A percentile compares a stretch with the other conserved stretches of the same genome.
phyloP scores from a whole-genome alignment of 202 grass and related monocot genomes.

The Cymbopogon flexuosus region DNA sequence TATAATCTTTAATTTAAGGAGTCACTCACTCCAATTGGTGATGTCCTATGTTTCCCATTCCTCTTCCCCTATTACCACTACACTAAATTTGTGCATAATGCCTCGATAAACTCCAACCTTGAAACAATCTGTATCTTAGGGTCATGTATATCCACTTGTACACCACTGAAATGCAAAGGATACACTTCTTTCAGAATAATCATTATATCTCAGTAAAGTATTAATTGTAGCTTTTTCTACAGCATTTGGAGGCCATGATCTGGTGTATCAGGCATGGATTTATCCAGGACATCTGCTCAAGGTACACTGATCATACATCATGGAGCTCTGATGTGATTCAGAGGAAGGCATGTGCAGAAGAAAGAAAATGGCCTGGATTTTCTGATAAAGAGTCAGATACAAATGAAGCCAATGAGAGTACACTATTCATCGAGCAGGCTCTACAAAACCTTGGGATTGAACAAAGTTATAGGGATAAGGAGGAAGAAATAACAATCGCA shows the following conservation, averaged over 20 bases:
- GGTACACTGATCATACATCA: slow-evolving; percentile 39
- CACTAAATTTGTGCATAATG: background rate
- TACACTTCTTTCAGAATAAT: slow-evolving; percentile 25
- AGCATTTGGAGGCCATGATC: slow-evolving; percentile 96
- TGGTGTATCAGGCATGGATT: slow-evolving; percentile 82
- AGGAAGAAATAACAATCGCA: slow-evolving; percentile 49
- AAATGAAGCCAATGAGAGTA: slow-evolving; percentile 29
- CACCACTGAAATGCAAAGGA: slow-evolving; percentile 15
- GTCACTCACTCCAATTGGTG: background rate
- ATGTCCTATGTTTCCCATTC: background rate
- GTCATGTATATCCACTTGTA: slow-evolving; percentile 17
- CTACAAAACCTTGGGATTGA: slow-evolving; percentile 75
- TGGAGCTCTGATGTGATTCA: slow-evolving; percentile 61
- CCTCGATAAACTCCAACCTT: background rate
- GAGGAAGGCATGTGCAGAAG: slow-evolving; percentile 58
- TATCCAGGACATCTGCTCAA: slow-evolving; percentile 50
- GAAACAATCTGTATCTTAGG: slow-evolving; percentile 3
- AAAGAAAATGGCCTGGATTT: slow-evolving; percentile 61
- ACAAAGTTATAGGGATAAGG: slow-evolving; percentile 32
- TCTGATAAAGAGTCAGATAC: slow-evolving; percentile 33
- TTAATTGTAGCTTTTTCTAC: slow-evolving; percentile 45
- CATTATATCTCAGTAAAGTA: slow-evolving; percentile 21
- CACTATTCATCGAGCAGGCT: slow-evolving; percentile 92
- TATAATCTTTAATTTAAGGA: background rate
- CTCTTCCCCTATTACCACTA: background rate